phyloP scores from a whole-genome alignment of 176 grass and related monocot species.

The Coix lacrymajobi region DNA sequence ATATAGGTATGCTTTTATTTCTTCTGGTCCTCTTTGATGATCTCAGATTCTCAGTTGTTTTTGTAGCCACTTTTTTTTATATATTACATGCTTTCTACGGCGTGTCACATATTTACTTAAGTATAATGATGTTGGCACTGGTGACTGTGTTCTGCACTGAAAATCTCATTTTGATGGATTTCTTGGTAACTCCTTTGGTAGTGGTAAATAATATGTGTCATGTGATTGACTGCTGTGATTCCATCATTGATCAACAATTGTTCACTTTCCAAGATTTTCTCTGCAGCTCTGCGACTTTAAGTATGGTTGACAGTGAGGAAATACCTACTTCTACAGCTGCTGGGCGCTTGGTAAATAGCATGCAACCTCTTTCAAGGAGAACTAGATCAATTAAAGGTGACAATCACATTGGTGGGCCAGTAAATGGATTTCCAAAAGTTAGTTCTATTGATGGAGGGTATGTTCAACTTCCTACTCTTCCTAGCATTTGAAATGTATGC shows the following conservation, averaged over 20 bases:
- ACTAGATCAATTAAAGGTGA: constrained; percentile 71
- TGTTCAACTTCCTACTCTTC: constrained; percentile 28
- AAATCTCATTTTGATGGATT: constrained; percentile 11
- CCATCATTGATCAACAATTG: constrained; percentile 17
- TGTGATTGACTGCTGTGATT: background rate
- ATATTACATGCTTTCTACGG: background rate
- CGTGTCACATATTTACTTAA: constrained; percentile 3
- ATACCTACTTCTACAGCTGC: constrained; percentile 41
- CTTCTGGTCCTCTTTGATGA: constrained; percentile 9
- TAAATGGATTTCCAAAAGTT: constrained; percentile 50
- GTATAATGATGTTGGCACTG: constrained; percentile 17
- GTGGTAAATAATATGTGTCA: background rate
- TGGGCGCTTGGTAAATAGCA: constrained; percentile 48
- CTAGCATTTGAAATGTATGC: background rate
- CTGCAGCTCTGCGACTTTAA: constrained; percentile 59
- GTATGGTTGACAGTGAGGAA: constrained; percentile 60
- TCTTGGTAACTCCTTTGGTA: constrained; percentile 23
- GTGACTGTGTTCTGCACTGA: constrained; percentile 5
- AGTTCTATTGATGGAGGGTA: constrained; percentile 81
- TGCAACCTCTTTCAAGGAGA: constrained; percentile 75
- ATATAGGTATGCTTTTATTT: constrained; percentile 54
- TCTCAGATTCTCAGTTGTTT: background rate
- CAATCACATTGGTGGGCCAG: constrained; percentile 38
- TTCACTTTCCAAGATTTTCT: constrained; percentile 25
- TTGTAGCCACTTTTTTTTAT: constrained; percentile 9